Evolutionary conservation across 83 land plant genomes (phyloP).

Genomic region (Picea abies): DNA sequence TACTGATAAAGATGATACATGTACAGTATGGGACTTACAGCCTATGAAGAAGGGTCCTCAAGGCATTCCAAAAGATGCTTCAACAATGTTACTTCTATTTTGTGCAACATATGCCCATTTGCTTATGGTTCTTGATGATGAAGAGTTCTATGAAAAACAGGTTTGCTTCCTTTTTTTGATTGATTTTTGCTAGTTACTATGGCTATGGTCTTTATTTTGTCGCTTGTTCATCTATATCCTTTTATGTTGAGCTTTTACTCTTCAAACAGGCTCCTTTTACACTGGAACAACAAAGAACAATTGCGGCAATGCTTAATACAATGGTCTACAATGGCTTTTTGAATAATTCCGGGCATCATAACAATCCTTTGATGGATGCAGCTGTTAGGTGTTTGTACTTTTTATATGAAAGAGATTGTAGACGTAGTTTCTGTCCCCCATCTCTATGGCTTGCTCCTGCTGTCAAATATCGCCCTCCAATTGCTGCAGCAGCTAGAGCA

Average conservation of each 20-base stretch:
- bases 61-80: conserved; percentile 64
- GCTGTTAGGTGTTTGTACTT: conserved; percentile 16
- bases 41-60: conserved; percentile 53
- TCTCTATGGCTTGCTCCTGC: conserved; percentile 89
- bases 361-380: conserved; percentile 66
- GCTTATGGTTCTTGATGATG: conserved; percentile 88
- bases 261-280: conserved; percentile 73
- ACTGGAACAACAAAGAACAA: conserved; percentile 71
- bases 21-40: conserved; percentile 59
- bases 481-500: conserved; percentile 86
- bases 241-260: background rate
- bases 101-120: conserved; percentile 88
- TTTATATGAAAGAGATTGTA: conserved; percentile 84
- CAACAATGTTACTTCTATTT: conserved; percentile 75
- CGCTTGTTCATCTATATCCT: background rate
- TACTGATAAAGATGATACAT: conserved; percentile 23
- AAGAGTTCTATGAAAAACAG: conserved; percentile 94
- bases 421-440: conserved; percentile 80
- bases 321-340: conserved; percentile 79
- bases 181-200: background rate
- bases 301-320: conserved; percentile 77
- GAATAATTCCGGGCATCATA: conserved; percentile 36
- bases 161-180: conserved; percentile 26
- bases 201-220: background rate
- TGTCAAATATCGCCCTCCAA: conserved; percentile 52